Percentiles rank a stretch among this genome's conserved stretches.
Conservation (phyloP, 441 rosid species). For the Kokia cookei region DNA sequence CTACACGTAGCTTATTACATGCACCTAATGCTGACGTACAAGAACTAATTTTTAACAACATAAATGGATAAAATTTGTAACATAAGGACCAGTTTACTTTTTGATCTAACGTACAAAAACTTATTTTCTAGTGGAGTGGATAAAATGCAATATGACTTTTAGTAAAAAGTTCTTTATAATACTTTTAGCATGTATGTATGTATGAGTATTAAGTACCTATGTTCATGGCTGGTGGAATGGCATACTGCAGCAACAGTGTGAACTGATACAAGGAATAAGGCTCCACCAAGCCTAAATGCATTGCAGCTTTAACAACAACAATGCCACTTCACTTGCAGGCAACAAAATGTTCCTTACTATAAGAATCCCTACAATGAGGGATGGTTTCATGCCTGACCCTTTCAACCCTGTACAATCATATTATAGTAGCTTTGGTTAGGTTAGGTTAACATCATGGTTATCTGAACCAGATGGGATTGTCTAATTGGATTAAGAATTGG, state of each 20-base stretch:
- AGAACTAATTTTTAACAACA: no score
- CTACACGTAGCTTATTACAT: no score
- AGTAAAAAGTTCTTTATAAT: no score
- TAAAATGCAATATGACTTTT: no score
- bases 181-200: neutral
- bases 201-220: constrained; percentile 15
- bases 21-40: no score
- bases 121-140: no score
- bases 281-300: constrained; percentile 18
- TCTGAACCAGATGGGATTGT: no score
- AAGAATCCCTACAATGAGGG: neutral
- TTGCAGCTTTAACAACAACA: constrained; percentile 27
- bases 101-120: no score
- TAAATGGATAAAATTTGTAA: no score
- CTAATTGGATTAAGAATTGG: no score
- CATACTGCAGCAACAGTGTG: constrained; percentile 37
- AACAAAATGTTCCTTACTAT: constrained; percentile 2
- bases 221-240: constrained; percentile 41
- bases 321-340: neutral
- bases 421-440: neutral
- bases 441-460: no score
- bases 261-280: constrained; percentile 31
- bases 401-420: neutral
- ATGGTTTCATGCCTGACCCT: neutral
- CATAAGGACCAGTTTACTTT: no score